Conservation (phyloP, 2,329 filamentous ascomycete genomes). For the Aspergillus terreus region DNA sequence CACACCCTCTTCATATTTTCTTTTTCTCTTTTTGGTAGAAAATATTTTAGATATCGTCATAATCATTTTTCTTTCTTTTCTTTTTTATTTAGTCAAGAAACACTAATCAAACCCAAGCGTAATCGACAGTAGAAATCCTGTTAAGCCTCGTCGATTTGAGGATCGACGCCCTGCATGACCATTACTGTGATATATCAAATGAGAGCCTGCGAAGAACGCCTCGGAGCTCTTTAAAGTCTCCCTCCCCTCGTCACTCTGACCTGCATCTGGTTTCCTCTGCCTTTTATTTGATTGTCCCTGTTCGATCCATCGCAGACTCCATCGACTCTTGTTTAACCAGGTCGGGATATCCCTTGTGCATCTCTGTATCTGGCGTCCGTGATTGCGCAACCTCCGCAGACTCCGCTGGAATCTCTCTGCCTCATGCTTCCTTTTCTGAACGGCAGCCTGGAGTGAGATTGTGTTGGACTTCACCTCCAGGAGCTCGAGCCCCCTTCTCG, state of each 20-base stretch:
- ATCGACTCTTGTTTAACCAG: neutral
- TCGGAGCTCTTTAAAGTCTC: slow-evolving; percentile 33
- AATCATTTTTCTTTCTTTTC: too few relatives aligned
- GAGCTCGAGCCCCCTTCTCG: neutral
- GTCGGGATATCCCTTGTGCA: slow-evolving; percentile 3
- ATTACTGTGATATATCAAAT: slow-evolving; percentile 43
- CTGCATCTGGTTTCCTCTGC: slow-evolving; percentile 9
- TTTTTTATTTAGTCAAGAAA: too few relatives aligned
- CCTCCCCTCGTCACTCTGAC: slow-evolving; percentile 22
- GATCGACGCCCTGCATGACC: slow-evolving; percentile 46
- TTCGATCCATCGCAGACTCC: slow-evolving; percentile 4
- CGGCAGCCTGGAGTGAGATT: neutral
- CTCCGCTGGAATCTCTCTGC: neutral
- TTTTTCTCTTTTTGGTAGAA: neutral
- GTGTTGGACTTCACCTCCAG: neutral
- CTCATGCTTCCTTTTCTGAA: neutral
- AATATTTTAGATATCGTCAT: neutral
- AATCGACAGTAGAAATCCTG: slow-evolving; percentile 12
- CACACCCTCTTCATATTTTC: neutral
- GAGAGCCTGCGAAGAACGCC: slow-evolving; percentile 37
- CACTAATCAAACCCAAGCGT: neutral
- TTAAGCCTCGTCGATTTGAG: slow-evolving; percentile 37
- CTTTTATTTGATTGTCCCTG: slow-evolving; percentile 6
- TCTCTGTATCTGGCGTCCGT: neutral
- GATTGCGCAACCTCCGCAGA: neutral